Base-by-base conservation (phyloP, 2,329 filamentous ascomycete genomes). In the Fusarium sp. region DNA sequence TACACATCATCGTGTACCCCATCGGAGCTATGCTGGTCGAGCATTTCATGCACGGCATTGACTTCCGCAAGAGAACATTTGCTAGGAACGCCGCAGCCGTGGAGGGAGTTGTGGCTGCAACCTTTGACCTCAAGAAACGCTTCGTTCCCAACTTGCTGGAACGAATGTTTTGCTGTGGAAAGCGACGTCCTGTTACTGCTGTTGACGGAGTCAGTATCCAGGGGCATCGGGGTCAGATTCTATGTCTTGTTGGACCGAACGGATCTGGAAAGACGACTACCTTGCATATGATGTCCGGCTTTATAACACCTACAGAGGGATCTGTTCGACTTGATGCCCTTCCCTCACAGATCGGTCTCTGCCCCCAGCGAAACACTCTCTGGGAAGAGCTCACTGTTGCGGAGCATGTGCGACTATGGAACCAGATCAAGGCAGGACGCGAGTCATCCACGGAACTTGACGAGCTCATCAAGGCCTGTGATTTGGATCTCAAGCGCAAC, bases 201-300 rank as follows among this genome's bases (percentile, higher is more conserved):
- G 91, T 94, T 4, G 85, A 93, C 68, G 83, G 89, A 33, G 83
- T 94, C 48, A 88, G 85, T 68, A 85, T 94, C 20, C 83, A 88
- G 20, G 89, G 90, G 9, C 85, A 88, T 45, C 85, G 88, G 78
- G 87, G 91, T 20, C 86, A 93, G 74, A 89, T 94, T 66, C 85
- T 93, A 83, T 88, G 92, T 6, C 83, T 94, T 0, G 85, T 94
- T 0, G 92, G 92, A 16, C 91, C 91, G 2, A 94, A 94, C 77
- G 92, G 92, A 8, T 91, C 88, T 56, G 92, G 92, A 16, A 94
- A 94, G 78, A 92, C 89, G 2, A 94, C 92, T 0, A 93, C 91
- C 0, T 83, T 94, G 10, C 90, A 93, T 63, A 89, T 91, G 70
- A 89, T 94, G 58, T 88, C 92, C 16, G 92, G 92, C 0, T 85